phyloP scores from a whole-genome alignment of 768 basidiomycete genomes.

The Tulasnella sp. region DNA sequence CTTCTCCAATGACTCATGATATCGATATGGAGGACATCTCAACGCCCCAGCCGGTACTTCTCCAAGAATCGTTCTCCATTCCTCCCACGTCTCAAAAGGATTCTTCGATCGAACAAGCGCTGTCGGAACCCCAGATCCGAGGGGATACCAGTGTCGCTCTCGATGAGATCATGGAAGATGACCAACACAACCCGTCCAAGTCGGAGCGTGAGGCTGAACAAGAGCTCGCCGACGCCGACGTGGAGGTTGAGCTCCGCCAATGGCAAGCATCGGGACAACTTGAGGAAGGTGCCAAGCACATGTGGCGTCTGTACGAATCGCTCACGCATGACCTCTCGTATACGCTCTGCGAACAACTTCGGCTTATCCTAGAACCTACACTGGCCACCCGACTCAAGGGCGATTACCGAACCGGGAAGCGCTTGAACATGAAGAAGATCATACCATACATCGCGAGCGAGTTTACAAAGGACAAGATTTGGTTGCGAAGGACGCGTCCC shows the following conservation, averaged over 20 bases:
- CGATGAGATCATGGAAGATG: neutral
- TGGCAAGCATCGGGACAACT: slow-evolving; percentile 53
- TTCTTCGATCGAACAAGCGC: slow-evolving; percentile 24
- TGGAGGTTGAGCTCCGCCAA: slow-evolving; percentile 44
- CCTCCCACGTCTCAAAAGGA: slow-evolving; percentile 10
- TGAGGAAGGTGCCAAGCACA: slow-evolving; percentile 44
- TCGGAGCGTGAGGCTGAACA: neutral
- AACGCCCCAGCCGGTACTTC: neutral
- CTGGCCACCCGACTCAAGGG: slow-evolving; percentile 87
- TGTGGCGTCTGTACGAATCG: slow-evolving; percentile 90
- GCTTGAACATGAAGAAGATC: slow-evolving; percentile 98
- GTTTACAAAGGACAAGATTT: slow-evolving; percentile 99
- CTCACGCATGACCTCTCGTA: slow-evolving; percentile 87
- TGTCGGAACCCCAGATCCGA: slow-evolving; percentile 27
- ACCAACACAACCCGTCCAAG: neutral
- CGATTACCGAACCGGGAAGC: slow-evolving; percentile 94
- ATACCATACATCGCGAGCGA: slow-evolving; percentile 97
- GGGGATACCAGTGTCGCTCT: neutral
- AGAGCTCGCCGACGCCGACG: slow-evolving; percentile 15
- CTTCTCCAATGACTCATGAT: slow-evolving; percentile 9
- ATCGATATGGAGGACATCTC: slow-evolving; percentile 13
- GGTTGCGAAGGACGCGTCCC: slow-evolving; percentile 89
- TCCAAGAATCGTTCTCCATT: neutral
- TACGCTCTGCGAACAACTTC: slow-evolving; percentile 87
- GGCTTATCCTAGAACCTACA: slow-evolving; percentile 92